A percentile compares a stretch with the other conserved stretches of the same genome.
Conservation (phyloP, 2,329 filamentous ascomycete genomes). For the Magnaporthales sp. region DNA sequence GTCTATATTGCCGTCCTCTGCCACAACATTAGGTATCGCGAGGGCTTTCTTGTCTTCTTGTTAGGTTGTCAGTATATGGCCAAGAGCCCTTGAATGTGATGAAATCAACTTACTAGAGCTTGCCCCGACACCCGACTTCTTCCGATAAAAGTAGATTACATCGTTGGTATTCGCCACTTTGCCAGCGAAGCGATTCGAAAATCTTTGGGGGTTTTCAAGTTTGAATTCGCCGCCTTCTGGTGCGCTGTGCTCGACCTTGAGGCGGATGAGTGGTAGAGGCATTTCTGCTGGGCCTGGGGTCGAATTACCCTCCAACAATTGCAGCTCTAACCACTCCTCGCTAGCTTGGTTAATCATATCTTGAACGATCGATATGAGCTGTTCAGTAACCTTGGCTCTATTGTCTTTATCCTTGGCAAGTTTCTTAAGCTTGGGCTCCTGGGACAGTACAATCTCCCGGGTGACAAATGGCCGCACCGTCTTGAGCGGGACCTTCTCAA, state of each 20-base stretch:
- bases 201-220: slow-evolving; percentile 89
- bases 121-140: slow-evolving; percentile 52
- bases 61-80: slow-evolving; percentile 6
- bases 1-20: slow-evolving; percentile 59
- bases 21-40: slow-evolving; percentile 52
- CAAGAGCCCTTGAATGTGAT: too few relatives aligned
- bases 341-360: slow-evolving; percentile 82
- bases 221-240: slow-evolving; percentile 81
- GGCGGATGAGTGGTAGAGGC: slow-evolving; percentile 75
- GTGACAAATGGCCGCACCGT: slow-evolving; percentile 87
- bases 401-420: slow-evolving; percentile 79
- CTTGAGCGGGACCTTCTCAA: slow-evolving; percentile 75
- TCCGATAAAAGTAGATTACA: slow-evolving; percentile 85
- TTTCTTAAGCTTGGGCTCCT: slow-evolving; percentile 67
- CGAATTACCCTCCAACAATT: slow-evolving; percentile 24
- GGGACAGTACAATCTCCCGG: slow-evolving; percentile 67
- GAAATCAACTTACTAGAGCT: background rate
- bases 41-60: slow-evolving; percentile 31
- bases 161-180: slow-evolving; percentile 91
- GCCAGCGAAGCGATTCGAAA: slow-evolving; percentile 86
- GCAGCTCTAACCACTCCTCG: slow-evolving; percentile 69
- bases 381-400: slow-evolving; percentile 66
- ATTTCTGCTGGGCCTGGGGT: slow-evolving; percentile 50
- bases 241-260: slow-evolving; percentile 85
- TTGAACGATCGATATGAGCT: slow-evolving; percentile 70